Percentiles rank a stretch among this genome's conserved stretches.
Evolutionary conservation across 2,329 filamentous ascomycete genomes (phyloP).

Genomic region (Diaporthe caulivora): DNA sequence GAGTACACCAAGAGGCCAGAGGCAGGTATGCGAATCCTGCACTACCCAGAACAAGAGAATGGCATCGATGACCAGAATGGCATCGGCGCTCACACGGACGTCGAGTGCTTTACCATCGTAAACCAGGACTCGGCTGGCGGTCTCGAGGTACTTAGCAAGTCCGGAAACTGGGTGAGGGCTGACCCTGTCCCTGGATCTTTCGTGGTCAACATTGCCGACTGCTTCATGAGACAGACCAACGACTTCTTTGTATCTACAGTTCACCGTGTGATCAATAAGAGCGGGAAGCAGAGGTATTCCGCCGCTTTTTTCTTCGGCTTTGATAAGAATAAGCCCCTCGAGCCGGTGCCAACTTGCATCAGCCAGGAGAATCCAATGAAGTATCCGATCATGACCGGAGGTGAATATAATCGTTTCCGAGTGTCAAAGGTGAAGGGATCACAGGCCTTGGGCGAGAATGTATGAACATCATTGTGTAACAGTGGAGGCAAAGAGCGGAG

Average conservation of each 20-base stretch:
- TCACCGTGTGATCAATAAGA: slow-evolving; percentile 54
- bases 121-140: slow-evolving; percentile 58
- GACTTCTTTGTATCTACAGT: slow-evolving; percentile 57
- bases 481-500: neutral
- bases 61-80: slow-evolving; percentile 45
- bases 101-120: slow-evolving; percentile 62
- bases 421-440: neutral
- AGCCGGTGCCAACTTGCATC: slow-evolving; percentile 49
- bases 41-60: slow-evolving; percentile 43
- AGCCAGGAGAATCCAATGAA: slow-evolving; percentile 49
- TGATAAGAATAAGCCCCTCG: slow-evolving; percentile 45
- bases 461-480: neutral
- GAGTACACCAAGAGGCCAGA: slow-evolving; percentile 49
- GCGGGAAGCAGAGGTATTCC: slow-evolving; percentile 52
- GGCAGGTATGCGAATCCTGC: slow-evolving; percentile 48
- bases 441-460: neutral
- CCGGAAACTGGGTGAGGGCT: slow-evolving; percentile 58
- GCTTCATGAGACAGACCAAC: slow-evolving; percentile 56
- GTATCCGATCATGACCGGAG: slow-evolving; percentile 50
- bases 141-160: slow-evolving; percentile 59
- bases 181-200: slow-evolving; percentile 56
- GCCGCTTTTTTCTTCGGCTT: slow-evolving; percentile 56
- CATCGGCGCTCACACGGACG: slow-evolving; percentile 62
- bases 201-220: slow-evolving; percentile 61
- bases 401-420: slow-evolving; percentile 47